Conservation (phyloP, 1,284 basidiomycete genomes). For the Apiotrichum veenhuisii region DNA sequence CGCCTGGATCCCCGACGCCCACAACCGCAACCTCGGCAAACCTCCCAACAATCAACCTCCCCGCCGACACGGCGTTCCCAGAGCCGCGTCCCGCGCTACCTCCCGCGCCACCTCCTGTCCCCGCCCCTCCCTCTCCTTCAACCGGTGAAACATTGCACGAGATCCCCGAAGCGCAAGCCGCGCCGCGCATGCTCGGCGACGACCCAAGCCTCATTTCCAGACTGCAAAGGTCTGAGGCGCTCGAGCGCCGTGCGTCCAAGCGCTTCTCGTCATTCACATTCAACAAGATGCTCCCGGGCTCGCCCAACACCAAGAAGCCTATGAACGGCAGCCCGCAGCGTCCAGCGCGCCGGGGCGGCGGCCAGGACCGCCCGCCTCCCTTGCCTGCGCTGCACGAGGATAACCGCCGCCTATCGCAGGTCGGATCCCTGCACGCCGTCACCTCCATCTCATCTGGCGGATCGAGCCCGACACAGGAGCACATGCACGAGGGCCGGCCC, state of each 20-base stretch:
- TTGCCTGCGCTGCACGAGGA: constrained; percentile 27
- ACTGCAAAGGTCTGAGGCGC: constrained; percentile 76
- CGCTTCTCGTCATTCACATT: constrained; percentile 95
- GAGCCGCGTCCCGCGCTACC: constrained; percentile 3
- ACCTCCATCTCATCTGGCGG: background rate
- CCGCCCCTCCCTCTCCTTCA: constrained; percentile 42
- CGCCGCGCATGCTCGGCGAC: background rate
- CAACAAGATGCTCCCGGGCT: constrained; percentile 77
- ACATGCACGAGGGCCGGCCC: background rate
- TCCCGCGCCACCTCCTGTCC: constrained; percentile 20
- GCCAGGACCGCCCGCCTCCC: constrained; percentile 30
- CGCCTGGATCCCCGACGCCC: background rate
- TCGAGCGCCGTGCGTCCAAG: constrained; percentile 90
- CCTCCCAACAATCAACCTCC: background rate
- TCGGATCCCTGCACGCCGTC: background rate
- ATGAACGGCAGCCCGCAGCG: constrained; percentile 35
- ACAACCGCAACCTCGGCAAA: background rate
- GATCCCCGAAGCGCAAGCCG: background rate
- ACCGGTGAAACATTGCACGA: constrained; percentile 25
- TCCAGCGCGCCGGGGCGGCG: constrained; percentile 39
- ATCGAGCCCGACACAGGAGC: background rate
- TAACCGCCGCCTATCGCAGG: background rate
- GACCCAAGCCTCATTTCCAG: constrained; percentile 63
- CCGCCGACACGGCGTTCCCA: background rate
- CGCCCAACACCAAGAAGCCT: constrained; percentile 32